Percentiles rank a stretch among this genome's conserved stretches.
Evolutionary conservation across 305 asterid species (phyloP).

Genomic region (Fraxinus angustifolia): DNA sequence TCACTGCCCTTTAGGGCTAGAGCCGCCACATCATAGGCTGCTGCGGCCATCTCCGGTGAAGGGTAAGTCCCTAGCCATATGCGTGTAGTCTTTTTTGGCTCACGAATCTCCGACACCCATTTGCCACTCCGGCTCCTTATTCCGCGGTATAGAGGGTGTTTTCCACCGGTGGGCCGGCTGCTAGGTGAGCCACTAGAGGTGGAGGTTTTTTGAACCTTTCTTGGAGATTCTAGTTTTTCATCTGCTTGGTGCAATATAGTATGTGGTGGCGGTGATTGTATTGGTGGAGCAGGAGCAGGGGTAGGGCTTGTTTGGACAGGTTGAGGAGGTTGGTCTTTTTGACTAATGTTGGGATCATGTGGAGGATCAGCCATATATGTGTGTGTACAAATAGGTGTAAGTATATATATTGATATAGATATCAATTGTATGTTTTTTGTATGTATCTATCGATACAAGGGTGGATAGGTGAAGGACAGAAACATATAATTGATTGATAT

Average conservation of each 20-base stretch:
- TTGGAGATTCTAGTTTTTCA: neutral
- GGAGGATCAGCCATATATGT: slow-evolving; percentile 34
- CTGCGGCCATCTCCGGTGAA: slow-evolving; percentile 61
- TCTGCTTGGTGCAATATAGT: neutral
- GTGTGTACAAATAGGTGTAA: slow-evolving; percentile 6
- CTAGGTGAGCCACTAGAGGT: slow-evolving; percentile 12
- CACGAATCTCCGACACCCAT: slow-evolving; percentile 76
- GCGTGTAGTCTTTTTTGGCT: slow-evolving; percentile 69
- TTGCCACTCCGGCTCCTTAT: slow-evolving; percentile 59
- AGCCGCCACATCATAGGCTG: slow-evolving; percentile 59
- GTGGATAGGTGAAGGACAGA: neutral
- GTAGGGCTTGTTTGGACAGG: slow-evolving; percentile 16
- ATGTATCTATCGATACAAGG: neutral
- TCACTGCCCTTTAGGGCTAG: slow-evolving; percentile 47
- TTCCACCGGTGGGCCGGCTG: slow-evolving; percentile 29
- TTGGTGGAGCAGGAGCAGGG: neutral
- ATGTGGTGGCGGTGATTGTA: neutral
- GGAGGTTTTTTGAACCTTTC: slow-evolving; percentile 33
- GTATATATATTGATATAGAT: neutral
- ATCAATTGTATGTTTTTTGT: neutral
- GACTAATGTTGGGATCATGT: slow-evolving; percentile 35
- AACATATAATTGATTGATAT: neutral
- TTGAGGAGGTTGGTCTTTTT: slow-evolving; percentile 16
- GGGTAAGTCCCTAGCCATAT: slow-evolving; percentile 87
- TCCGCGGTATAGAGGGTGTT: slow-evolving; percentile 40